Conservation (phyloP, 108 stramenopile species). For the Cyclotella distinguenda region DNA sequence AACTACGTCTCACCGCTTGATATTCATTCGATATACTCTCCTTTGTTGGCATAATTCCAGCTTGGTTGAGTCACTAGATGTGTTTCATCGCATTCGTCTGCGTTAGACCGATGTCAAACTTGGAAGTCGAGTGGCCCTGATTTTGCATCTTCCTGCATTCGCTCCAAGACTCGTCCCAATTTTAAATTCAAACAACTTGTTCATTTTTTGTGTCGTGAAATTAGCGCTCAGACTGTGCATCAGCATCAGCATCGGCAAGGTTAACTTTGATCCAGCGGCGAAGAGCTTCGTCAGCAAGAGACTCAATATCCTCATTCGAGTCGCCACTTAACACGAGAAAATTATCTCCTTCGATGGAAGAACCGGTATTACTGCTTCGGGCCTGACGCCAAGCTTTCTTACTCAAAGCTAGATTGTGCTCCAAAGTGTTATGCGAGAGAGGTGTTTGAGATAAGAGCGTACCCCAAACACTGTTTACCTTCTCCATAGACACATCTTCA, state of each 20-base stretch:
- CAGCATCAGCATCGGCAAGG: slow-evolving; percentile 4
- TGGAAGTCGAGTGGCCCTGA: too few relatives aligned
- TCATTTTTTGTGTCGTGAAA: too few relatives aligned
- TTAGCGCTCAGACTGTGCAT: too few relatives aligned
- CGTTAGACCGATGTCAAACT: too few relatives aligned
- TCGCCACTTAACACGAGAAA: slow-evolving; percentile 34
- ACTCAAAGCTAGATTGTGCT: slow-evolving; percentile 18
- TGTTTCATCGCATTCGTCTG: too few relatives aligned
- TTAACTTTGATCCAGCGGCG: slow-evolving; percentile 34
- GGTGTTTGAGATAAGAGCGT: slow-evolving; percentile 10
- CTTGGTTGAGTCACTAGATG: too few relatives aligned
- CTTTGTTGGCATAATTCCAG: too few relatives aligned
- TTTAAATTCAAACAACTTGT: too few relatives aligned
- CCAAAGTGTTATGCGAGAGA: slow-evolving; percentile 9
- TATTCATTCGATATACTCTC: too few relatives aligned
- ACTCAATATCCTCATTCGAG: slow-evolving; percentile 6
- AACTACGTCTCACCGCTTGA: too few relatives aligned
- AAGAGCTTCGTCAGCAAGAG: slow-evolving; percentile 36
- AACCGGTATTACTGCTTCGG: neutral
- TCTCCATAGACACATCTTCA: slow-evolving; percentile 22
- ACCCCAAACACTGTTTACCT: slow-evolving; percentile 20
- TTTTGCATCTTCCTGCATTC: too few relatives aligned
- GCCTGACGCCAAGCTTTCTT: slow-evolving; percentile 35
- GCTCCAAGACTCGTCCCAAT: too few relatives aligned
- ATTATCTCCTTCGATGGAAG: neutral